A percentile compares a stretch with the other conserved stretches of the same genome.
phyloP scores from a whole-genome alignment of 768 basidiomycete genomes.

The Lactarius hatsudake region DNA sequence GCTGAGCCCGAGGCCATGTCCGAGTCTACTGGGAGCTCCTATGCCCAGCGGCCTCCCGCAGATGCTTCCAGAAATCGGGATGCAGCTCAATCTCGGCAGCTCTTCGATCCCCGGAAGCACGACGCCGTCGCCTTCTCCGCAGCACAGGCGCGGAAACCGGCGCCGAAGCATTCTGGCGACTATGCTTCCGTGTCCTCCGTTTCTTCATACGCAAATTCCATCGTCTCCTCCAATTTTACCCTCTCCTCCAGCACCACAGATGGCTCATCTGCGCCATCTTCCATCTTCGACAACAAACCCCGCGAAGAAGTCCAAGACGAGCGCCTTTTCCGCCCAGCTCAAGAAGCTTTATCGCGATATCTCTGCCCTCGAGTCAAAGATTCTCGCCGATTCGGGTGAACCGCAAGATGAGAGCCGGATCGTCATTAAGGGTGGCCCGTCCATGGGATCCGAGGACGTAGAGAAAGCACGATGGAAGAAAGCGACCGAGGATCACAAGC shows the following conservation, averaged over 20 bases:
- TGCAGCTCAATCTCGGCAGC: constrained; percentile 44
- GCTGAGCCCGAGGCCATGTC: constrained; percentile 66
- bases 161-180: constrained; percentile 64
- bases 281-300: constrained; percentile 57
- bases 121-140: constrained; percentile 86
- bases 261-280: constrained; percentile 68
- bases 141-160: constrained; percentile 47
- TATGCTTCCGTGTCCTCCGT: constrained; percentile 72
- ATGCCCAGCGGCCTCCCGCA: constrained; percentile 40
- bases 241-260: constrained; percentile 74
- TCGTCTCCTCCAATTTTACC: constrained; percentile 66
- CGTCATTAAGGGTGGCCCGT: constrained; percentile 34
- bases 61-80: constrained; percentile 38
- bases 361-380: constrained; percentile 71
- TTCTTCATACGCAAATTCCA: constrained; percentile 69
- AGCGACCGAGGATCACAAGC: constrained; percentile 76
- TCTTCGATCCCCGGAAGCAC: constrained; percentile 89
- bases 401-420: constrained; percentile 46
- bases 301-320: constrained; percentile 51
- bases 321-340: constrained; percentile 68
- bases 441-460: constrained; percentile 49
- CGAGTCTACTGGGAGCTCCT: constrained; percentile 54
- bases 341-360: constrained; percentile 85
- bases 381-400: constrained; percentile 59
- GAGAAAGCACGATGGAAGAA: constrained; percentile 78